Percentiles rank a stretch among this genome's conserved stretches.
Evolutionary conservation across 192 early-diverging fungal species (phyloP).

Genomic region (Coemansia sp.): DNA sequence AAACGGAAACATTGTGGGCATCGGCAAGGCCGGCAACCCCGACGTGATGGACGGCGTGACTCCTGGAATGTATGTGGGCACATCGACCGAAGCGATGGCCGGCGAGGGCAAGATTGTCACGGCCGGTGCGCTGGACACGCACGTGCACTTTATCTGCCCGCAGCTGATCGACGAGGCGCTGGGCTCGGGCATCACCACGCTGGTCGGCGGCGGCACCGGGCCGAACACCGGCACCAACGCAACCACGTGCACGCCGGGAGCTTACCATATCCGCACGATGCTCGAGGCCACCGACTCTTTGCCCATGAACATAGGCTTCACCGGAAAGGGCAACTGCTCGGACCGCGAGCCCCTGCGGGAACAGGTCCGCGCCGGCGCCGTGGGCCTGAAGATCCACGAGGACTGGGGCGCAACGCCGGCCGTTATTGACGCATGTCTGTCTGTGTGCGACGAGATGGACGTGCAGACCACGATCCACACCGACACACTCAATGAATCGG

Average conservation of each 20-base stretch:
- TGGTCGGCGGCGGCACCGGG: slow-evolving; percentile 90
- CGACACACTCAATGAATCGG: slow-evolving; percentile 96
- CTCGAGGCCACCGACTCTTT: slow-evolving; percentile 82
- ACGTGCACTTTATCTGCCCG: slow-evolving; percentile 95
- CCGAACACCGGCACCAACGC: slow-evolving; percentile 97
- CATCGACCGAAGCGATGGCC: slow-evolving; percentile 86
- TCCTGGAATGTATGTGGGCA: slow-evolving; percentile 85
- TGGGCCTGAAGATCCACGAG: slow-evolving; percentile 93
- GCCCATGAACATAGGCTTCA: slow-evolving; percentile 92
- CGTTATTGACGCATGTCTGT: slow-evolving; percentile 87
- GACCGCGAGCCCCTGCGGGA: slow-evolving; percentile 66
- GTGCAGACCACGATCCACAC: slow-evolving; percentile 91
- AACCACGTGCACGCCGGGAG: slow-evolving; percentile 91
- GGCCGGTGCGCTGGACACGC: slow-evolving; percentile 90
- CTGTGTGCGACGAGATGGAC: slow-evolving; percentile 84
- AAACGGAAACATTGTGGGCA: slow-evolving; percentile 80
- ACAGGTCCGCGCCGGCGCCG: slow-evolving; percentile 80
- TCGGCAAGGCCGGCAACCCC: slow-evolving; percentile 97
- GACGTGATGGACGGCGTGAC: slow-evolving; percentile 94
- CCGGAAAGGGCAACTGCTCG: slow-evolving; percentile 92
- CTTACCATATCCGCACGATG: slow-evolving; percentile 84
- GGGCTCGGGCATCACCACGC: slow-evolving; percentile 75
- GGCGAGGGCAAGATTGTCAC: slow-evolving; percentile 91
- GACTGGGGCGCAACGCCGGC: slow-evolving; percentile 96
- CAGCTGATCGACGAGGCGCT: slow-evolving; percentile 84